A percentile compares a stretch with the other conserved stretches of the same genome.
phyloP scores from a whole-genome alignment of 2,329 filamentous ascomycete species.

The Kalmusia sp. region DNA sequence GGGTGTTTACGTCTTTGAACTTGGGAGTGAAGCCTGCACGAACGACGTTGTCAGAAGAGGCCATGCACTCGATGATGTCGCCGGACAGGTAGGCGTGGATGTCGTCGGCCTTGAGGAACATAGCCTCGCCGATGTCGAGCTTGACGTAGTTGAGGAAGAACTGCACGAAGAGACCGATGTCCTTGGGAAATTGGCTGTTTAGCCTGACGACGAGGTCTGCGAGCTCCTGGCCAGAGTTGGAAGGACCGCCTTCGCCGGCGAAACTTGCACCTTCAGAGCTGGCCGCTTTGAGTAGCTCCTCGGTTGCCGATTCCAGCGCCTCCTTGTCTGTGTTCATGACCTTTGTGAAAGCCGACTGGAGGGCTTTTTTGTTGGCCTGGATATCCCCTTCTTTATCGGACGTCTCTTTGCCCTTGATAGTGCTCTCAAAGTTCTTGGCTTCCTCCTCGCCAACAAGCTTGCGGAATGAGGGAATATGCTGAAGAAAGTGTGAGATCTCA shows the following conservation, averaged over 20 bases:
- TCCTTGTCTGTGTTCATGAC: conserved; percentile 80
- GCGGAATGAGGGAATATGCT: conserved; percentile 63
- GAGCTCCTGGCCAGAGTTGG: conserved; percentile 73
- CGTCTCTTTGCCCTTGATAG: conserved; percentile 60
- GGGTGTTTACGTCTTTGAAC: conserved; percentile 92
- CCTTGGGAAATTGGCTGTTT: conserved; percentile 80
- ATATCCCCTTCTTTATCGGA: conserved; percentile 54
- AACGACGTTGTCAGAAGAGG: conserved; percentile 97
- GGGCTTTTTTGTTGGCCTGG: conserved; percentile 73
- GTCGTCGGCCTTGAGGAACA: conserved; percentile 95
- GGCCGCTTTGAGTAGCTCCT: conserved; percentile 75
- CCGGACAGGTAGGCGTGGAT: conserved; percentile 94
- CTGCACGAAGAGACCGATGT: conserved; percentile 92
- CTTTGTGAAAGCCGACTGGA: conserved; percentile 77
- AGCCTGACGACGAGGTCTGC: conserved; percentile 79
- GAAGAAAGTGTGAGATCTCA: conserved; percentile 87
- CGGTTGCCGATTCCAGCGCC: conserved; percentile 68
- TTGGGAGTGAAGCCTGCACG: conserved; percentile 97
- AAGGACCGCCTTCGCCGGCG: conserved; percentile 73
- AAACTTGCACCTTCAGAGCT: conserved; percentile 74
- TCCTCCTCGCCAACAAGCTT: conserved; percentile 57
- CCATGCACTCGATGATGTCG: conserved; percentile 99
- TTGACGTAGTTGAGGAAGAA: conserved; percentile 98
- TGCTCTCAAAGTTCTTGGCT: conserved; percentile 53
- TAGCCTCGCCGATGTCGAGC: conserved; percentile 85